phyloP scores from a whole-genome alignment of 2,329 filamentous ascomycete species.

The Trichophyton simii region DNA sequence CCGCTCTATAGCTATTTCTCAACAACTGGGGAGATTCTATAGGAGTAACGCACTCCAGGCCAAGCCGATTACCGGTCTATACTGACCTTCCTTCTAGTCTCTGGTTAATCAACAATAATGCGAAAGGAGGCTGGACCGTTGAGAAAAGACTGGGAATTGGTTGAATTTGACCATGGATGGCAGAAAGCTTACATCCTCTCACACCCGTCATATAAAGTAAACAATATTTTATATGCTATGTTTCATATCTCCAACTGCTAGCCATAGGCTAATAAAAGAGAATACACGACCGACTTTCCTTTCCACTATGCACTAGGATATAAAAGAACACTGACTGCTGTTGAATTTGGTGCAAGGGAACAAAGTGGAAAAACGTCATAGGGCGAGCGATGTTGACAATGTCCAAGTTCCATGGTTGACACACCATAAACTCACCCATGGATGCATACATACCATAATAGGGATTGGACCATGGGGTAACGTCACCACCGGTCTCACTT shows the following conservation, averaged over 20 bases:
- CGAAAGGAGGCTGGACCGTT: no score
- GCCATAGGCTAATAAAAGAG: background rate
- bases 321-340: background rate
- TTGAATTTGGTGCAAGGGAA: background rate
- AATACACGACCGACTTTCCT: background rate
- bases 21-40: no score
- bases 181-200: background rate
- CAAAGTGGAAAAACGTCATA: background rate
- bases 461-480: background rate
- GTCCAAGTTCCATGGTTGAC: background rate
- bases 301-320: background rate
- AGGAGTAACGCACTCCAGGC: no score
- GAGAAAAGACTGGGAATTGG: background rate
- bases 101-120: background rate
- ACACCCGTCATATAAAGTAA: background rate
- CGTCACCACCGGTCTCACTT: background rate
- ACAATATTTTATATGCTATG: background rate
- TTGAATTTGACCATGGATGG: background rate
- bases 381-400: background rate
- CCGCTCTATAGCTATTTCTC: no score
- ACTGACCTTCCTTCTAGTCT: background rate
- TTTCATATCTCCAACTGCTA: background rate
- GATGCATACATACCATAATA: background rate
- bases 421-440: background rate
- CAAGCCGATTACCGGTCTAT: background rate